Evolutionary conservation across 495 filamentous ascomycete genomes (phyloP).

Genomic region (Tuber microsphaerosporum): DNA sequence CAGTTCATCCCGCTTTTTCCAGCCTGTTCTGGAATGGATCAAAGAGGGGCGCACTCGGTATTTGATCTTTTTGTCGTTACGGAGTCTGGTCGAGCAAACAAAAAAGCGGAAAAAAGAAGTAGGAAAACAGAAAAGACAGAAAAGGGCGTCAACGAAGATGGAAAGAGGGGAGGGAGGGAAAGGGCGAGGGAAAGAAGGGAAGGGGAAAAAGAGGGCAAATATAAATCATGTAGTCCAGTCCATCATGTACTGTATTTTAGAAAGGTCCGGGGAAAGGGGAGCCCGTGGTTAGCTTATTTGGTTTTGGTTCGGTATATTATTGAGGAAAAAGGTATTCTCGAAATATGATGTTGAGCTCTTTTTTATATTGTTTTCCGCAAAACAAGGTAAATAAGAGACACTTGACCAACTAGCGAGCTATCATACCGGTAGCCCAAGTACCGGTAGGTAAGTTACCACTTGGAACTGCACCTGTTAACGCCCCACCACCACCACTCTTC

Average conservation of each 20-base stretch:
- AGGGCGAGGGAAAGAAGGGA: slow-evolving; percentile 25
- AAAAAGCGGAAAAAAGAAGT: slow-evolving; percentile 8
- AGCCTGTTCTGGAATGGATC: neutral
- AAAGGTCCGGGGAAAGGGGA: neutral
- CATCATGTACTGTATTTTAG: neutral
- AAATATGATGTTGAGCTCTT: neutral
- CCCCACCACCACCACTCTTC: neutral
- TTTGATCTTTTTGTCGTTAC: neutral
- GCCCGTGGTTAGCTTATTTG: neutral
- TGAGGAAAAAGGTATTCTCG: neutral
- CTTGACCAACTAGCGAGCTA: too few relatives aligned
- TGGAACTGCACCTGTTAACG: neutral
- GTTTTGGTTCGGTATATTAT: neutral
- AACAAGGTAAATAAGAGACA: neutral
- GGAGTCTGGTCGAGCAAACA: neutral
- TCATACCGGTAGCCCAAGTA: neutral
- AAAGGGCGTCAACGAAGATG: slow-evolving; percentile 3
- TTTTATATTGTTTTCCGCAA: neutral
- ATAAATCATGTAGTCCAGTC: slow-evolving; percentile 30
- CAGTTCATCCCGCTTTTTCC: neutral
- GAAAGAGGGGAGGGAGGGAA: slow-evolving; percentile 8
- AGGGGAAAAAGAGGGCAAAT: slow-evolving; percentile 22
- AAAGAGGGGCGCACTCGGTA: neutral
- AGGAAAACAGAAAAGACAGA: slow-evolving; percentile 10
- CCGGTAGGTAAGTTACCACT: neutral